A percentile compares a stretch with the other conserved stretches of the same genome.
Evolutionary conservation across 2,329 filamentous ascomycete species (phyloP).

Genomic region (Lachnellula arida): DNA sequence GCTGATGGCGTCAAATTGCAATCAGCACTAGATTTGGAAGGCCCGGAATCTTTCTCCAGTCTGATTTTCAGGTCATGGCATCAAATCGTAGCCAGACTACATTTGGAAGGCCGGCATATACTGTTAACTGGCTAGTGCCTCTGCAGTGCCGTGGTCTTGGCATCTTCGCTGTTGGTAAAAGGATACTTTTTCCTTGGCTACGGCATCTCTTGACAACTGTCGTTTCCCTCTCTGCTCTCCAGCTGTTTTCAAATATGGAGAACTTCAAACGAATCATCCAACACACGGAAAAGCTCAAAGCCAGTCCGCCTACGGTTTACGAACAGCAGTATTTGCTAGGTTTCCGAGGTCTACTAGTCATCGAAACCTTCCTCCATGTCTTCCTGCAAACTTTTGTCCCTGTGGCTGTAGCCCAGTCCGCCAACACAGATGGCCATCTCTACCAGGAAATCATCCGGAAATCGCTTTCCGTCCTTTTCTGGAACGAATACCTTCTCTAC

Average conservation of each 20-base stretch:
- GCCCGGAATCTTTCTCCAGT: neutral
- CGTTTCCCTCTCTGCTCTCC: neutral
- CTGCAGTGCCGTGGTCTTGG: no score
- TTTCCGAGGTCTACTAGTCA: slow-evolving; percentile 39
- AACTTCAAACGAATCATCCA: neutral
- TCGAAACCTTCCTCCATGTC: slow-evolving; percentile 40
- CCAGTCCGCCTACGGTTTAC: slow-evolving; percentile 5
- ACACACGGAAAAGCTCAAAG: neutral
- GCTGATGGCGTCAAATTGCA: no score
- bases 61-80: no score
- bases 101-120: no score
- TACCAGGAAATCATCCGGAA: slow-evolving; percentile 41
- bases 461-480: slow-evolving; percentile 40
- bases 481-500: slow-evolving; percentile 42
- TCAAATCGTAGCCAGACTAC: no score
- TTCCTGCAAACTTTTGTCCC: slow-evolving; percentile 43
- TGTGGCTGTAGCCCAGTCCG: slow-evolving; percentile 34
- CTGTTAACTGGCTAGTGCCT: no score
- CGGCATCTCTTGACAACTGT: no score
- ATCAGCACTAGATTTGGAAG: no score
- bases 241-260: neutral
- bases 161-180: no score
- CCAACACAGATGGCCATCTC: slow-evolving; percentile 33
- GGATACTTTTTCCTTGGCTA: no score
- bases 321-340: slow-evolving; percentile 35